Percentiles rank a stretch among this genome's conserved stretches.
Evolutionary conservation across 345 rosid species (phyloP).

Genomic region (Punica granatum): DNA sequence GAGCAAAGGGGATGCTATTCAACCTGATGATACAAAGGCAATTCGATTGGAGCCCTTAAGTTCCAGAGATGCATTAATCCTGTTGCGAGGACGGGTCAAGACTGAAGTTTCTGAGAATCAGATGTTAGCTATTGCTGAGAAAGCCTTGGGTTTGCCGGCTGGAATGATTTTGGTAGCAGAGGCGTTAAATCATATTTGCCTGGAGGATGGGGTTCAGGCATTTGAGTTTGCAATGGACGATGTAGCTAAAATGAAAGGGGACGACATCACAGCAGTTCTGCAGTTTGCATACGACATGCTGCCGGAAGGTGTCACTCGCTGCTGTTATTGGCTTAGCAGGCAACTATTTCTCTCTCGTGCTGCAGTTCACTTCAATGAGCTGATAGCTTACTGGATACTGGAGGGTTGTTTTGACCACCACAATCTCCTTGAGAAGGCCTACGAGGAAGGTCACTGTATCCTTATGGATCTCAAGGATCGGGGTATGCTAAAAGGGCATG

Average conservation of each 20-base stretch:
- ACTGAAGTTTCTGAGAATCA: neutral
- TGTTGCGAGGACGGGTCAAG: neutral
- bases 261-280: neutral
- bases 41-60: fast-evolving
- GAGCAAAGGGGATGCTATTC: neutral
- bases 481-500: constrained; percentile 40
- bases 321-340: constrained; percentile 49
- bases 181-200: neutral
- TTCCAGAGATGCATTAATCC: neutral
- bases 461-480: constrained; percentile 43
- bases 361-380: constrained; percentile 36
- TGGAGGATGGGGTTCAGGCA: neutral
- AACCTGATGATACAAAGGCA: fast-evolving
- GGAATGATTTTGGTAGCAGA: neutral
- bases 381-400: constrained; percentile 59
- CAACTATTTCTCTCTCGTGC: constrained; percentile 25
- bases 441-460: constrained; percentile 32
- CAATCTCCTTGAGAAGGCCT: constrained; percentile 31
- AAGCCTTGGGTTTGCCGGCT: neutral
- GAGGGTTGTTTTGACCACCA: constrained; percentile 50
- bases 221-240: constrained; percentile 6
- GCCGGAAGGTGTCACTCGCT: constrained; percentile 4
- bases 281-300: neutral
- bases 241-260: neutral
- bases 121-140: neutral